phyloP scores from a whole-genome alignment of 106 monocot genomes.

The Gastrodia elata region DNA sequence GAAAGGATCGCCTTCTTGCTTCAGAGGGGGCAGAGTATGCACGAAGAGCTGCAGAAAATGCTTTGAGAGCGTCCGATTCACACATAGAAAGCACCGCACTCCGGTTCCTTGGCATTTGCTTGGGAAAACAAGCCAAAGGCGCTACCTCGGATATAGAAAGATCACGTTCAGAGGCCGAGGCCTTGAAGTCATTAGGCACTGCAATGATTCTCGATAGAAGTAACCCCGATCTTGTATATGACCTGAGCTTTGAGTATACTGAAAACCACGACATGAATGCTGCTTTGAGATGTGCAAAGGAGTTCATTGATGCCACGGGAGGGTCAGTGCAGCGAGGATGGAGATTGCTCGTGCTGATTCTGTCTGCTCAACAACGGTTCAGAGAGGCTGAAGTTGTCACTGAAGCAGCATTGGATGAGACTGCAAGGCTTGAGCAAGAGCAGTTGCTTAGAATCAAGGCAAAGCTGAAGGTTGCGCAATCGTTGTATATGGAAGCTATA shows the following conservation, averaged over 20 bases:
- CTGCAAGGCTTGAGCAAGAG: slow-evolving; percentile 84
- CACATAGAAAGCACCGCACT: slow-evolving; percentile 65
- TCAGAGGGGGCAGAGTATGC: slow-evolving; percentile 78
- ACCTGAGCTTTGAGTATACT: slow-evolving; percentile 65
- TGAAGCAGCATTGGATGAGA: slow-evolving; percentile 90
- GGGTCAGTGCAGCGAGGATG: slow-evolving; percentile 80
- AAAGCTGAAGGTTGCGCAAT: slow-evolving; percentile 76
- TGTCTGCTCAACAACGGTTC: slow-evolving; percentile 78
- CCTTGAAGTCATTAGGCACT: slow-evolving; percentile 60
- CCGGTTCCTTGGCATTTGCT: slow-evolving; percentile 51
- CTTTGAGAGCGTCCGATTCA: slow-evolving; percentile 24
- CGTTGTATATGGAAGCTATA: slow-evolving; percentile 62
- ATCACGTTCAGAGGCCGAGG: slow-evolving; percentile 47
- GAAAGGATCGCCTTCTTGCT: slow-evolving; percentile 45
- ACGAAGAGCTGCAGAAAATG: slow-evolving; percentile 41
- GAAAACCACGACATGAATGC: slow-evolving; percentile 60
- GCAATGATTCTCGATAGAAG: slow-evolving; percentile 38
- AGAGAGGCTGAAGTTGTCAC: slow-evolving; percentile 73
- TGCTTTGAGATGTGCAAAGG: slow-evolving; percentile 69
- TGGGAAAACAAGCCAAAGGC: slow-evolving; percentile 61
- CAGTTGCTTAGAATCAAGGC: slow-evolving; percentile 78
- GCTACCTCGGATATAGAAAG: slow-evolving; percentile 84
- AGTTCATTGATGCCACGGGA: slow-evolving; percentile 82
- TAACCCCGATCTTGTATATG: slow-evolving; percentile 66
- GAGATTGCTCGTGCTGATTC: slow-evolving; percentile 73